Conservation (phyloP, 805 yeast species). For the Grigorovia yakushimaensis region DNA sequence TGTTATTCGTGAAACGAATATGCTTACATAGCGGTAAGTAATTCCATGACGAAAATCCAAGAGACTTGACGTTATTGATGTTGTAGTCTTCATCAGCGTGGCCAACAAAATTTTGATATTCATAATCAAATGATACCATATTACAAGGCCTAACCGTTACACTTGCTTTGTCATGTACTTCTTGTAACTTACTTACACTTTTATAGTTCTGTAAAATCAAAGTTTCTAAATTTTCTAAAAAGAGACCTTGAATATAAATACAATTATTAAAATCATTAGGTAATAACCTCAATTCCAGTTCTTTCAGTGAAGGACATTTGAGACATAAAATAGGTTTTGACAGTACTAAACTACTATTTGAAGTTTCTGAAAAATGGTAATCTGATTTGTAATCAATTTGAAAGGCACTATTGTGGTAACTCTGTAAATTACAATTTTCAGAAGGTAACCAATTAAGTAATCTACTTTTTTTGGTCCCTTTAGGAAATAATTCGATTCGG, state of each 20-base stretch:
- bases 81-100: background rate
- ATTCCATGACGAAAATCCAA: slow-evolving; percentile 23
- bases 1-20: slow-evolving; percentile 4
- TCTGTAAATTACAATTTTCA: background rate
- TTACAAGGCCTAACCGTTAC: slow-evolving; percentile 1
- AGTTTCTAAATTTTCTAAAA: slow-evolving; percentile 12
- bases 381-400: background rate
- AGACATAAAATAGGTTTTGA: slow-evolving; percentile 16
- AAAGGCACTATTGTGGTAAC: background rate
- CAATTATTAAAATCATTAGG: slow-evolving; percentile 6
- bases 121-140: background rate
- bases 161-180: slow-evolving; percentile 6
- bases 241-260: slow-evolving; percentile 16
- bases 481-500: slow-evolving; percentile 17
- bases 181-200: slow-evolving; percentile 1
- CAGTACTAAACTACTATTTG: background rate
- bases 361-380: background rate
- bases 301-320: slow-evolving; percentile 12
- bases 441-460: slow-evolving; percentile 20
- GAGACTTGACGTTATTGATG: slow-evolving; percentile 9
- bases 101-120: background rate
- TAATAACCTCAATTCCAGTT: slow-evolving; percentile 13
- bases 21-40: slow-evolving; percentile 11
- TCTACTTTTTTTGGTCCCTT: slow-evolving; percentile 12
- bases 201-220: slow-evolving; percentile 4